Base-by-base conservation (phyloP, 768 basidiomycete species). In the Leccinum obscurum region DNA sequence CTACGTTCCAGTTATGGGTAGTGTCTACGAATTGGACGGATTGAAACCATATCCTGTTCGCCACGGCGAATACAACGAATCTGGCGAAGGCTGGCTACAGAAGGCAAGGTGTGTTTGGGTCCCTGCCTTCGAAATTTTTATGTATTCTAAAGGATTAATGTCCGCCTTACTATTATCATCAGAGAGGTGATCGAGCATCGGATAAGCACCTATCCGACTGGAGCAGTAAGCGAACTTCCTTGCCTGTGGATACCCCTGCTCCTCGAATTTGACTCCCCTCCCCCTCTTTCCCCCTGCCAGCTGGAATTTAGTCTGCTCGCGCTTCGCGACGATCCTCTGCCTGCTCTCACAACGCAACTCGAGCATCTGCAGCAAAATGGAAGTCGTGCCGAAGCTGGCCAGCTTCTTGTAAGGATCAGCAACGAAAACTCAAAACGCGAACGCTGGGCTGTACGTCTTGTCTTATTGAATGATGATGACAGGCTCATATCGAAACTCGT, bases 291-390 rank as follows among this genome's bases (percentile, higher is more conserved):
- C 41, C 17, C 41, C 44, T 52, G 39, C 35, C 61, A 95, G 93
- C 80, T 96, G 56, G 92, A 95, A 71, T 98, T 98, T 79, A 95
- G 90, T 73, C 83, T 98, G 37, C 85, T 97, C 37, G 93, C 92
- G 6, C 78, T 99, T 49, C 88, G 89, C 57, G 86, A 90, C 48
- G 90, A 93, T 70, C 90, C 92, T 32, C 66, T 97, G 26, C 90
- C 90, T 13, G 67, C 73, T 6, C 81, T 98, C 24, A 82, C 86
- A 70, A 69, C 78, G 24, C 85, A 87, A 54, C 72, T 94, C 24
- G 74, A 80, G 54, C 76, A 73, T 62, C 75, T 75, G 55, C 86
- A 82, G 69, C 71, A 68, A 61, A 72, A 76, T 58, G 75, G 81
- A 61, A 65, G 80, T 66, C 70, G 72, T 20, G 65, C 75, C 11